Evolutionary conservation across 2,329 filamentous ascomycete species (phyloP), one percentile per base, ranked within the genome.

Genomic region (Xylaria sp.): DNA sequence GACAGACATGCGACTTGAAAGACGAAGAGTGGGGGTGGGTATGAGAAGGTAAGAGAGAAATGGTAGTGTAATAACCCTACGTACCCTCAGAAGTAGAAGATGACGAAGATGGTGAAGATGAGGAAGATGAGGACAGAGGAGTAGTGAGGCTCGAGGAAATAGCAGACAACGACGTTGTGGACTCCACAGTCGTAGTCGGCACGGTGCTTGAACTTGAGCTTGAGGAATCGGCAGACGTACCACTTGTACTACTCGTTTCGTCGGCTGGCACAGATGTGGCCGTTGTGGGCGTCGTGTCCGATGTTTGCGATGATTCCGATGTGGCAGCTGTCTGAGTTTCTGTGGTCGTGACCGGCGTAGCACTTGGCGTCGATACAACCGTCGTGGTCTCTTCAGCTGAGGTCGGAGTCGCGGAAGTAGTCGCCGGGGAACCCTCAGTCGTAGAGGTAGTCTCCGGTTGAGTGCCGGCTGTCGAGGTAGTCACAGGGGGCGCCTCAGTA

Each of bases 41-140:
- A 4, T 22, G 19, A 41, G 39, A 53, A 49, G 52, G 45, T 22
- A 41, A 40, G 45, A 51, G 49, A 46, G 37, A 18, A 43, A 29
- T 22, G 39, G 50, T 45, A 48, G 43, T 17, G 41, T 37, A 48
- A 44, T 39, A 22, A 20, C 40, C 45, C 29, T 22, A 61, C 54
- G 50, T 57, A 57, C 51, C 52, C 54, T 45, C 54, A 21, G 54
- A 60, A 47, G 57, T 53, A 46, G 49, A 52, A 40, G 53, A 48
- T 21, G 43, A 37, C 26, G 48, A 34, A 24, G n/a, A n/a, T n/a
- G n/a, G n/a, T n/a, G n/a, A n/a, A n/a, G n/a, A n/a, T n/a, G n/a
- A n/a, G n/a, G n/a, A n/a, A n/a, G n/a, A n/a, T n/a, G 47, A 52
- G 44, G 52, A 50, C 26, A 42, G 5, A 26, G 46, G 37, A 18